These are phyloP conservation scores for Sporothrix schenckii DNA, from an alignment of 2,329 filamentous ascomycete genomes.

Conservation along the genomic window DNA sequence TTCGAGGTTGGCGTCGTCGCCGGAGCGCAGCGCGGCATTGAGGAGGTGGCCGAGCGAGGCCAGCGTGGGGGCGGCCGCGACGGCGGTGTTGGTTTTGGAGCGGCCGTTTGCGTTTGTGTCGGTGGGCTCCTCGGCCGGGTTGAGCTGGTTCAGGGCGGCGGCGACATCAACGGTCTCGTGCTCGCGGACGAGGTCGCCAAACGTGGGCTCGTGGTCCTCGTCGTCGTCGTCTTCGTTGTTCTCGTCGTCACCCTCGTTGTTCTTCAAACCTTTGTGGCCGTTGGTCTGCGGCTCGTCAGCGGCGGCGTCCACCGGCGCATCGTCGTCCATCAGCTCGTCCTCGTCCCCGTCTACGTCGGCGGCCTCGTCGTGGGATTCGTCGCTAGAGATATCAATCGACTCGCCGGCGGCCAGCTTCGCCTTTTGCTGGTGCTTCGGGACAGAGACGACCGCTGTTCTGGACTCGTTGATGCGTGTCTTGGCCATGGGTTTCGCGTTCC, in stretches of 20 bases:
- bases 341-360: slow-evolving; percentile 41
- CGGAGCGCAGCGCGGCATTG: slow-evolving; percentile 87
- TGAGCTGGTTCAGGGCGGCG: slow-evolving; percentile 53
- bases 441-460: slow-evolving; percentile 55
- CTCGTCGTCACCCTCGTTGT: neutral
- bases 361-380: slow-evolving; percentile 41
- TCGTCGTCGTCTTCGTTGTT: slow-evolving; percentile 28
- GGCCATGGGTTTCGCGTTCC: slow-evolving; percentile 54
- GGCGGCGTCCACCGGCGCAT: neutral
- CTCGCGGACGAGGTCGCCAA: slow-evolving; percentile 81
- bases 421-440: slow-evolving; percentile 40
- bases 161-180: slow-evolving; percentile 77
- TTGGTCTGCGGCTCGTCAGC: slow-evolving; percentile 14
- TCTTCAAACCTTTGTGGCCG: neutral
- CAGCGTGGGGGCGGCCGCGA: slow-evolving; percentile 23
- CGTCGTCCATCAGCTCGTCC: slow-evolving; percentile 27
- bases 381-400: slow-evolving; percentile 62
- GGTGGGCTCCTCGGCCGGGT: neutral
- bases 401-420: slow-evolving; percentile 42
- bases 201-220: slow-evolving; percentile 58
- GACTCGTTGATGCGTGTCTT: slow-evolving; percentile 61
- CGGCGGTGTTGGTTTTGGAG: slow-evolving; percentile 39
- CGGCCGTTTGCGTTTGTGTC: neutral
- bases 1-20: slow-evolving; percentile 87
- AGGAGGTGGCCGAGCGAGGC: slow-evolving; percentile 85